Evolutionary conservation across 176 grass and related monocot genomes (phyloP).

Genomic region (Ampelocalamus luodianensis): DNA sequence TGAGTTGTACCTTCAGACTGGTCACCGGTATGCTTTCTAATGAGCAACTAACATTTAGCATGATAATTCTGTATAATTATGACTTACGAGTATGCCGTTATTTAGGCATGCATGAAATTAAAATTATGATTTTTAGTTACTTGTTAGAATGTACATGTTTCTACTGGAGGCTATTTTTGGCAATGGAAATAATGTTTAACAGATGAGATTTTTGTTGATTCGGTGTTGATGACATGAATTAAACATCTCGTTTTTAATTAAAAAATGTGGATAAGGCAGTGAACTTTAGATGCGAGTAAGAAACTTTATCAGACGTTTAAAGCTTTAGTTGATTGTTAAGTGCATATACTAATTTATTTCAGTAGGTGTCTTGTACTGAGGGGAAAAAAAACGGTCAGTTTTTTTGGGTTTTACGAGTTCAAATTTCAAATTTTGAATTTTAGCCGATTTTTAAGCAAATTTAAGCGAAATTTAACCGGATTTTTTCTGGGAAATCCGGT

Average conservation of each 20-base stretch:
- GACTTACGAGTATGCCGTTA: conserved; percentile 37
- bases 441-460: too few relatives aligned
- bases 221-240: conserved; percentile 22
- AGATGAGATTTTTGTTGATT: conserved; percentile 6
- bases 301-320: conserved; percentile 32
- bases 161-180: background rate
- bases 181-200: conserved; percentile 18
- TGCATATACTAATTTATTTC: conserved; percentile 24
- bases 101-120: conserved; percentile 28
- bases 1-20: conserved; percentile 19
- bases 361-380: background rate
- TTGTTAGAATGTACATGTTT: conserved; percentile 36
- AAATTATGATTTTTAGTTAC: conserved; percentile 1
- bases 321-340: background rate
- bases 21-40: conserved; percentile 39
- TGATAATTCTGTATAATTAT: conserved; percentile 27
- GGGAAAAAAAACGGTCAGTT: too few relatives aligned
- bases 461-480: too few relatives aligned
- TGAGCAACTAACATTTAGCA: conserved; percentile 26
- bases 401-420: too few relatives aligned
- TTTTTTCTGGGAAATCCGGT: too few relatives aligned
- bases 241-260: background rate
- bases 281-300: conserved; percentile 12
- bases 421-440: too few relatives aligned
- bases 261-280: conserved; percentile 12